Evolutionary conservation across 129 eudicot genomes (phyloP).

Genomic region (Smallanthus sonchifolius): DNA sequence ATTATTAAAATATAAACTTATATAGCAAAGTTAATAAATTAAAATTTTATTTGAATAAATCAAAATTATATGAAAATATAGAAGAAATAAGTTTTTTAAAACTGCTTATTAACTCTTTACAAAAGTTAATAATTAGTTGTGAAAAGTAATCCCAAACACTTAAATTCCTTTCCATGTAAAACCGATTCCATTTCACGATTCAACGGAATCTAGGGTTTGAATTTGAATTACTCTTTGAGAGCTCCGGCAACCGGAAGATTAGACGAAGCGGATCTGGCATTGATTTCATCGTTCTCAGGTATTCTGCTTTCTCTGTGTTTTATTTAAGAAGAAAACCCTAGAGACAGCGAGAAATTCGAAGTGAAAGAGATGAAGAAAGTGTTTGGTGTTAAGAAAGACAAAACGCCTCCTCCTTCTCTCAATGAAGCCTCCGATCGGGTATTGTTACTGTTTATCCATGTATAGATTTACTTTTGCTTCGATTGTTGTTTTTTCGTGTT

Average conservation of each 20-base stretch:
- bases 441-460: neutral
- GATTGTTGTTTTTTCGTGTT: neutral
- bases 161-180: neutral
- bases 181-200: slow-evolving; percentile 6
- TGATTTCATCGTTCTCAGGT: neutral
- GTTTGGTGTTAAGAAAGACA: slow-evolving; percentile 67
- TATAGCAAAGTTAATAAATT: too few species aligned
- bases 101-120: too few species aligned
- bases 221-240: neutral
- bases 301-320: slow-evolving; percentile 3
- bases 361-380: slow-evolving; percentile 55
- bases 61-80: too few species aligned
- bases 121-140: too few species aligned
- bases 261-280: neutral
- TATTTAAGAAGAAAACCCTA: slow-evolving; percentile 2
- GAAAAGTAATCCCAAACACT: too few species aligned
- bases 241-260: neutral
- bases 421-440: slow-evolving; percentile 72
- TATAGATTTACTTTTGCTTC: neutral
- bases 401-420: slow-evolving; percentile 67
- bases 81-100: too few species aligned
- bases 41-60: too few species aligned
- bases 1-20: too few species aligned
- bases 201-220: neutral
- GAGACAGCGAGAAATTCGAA: neutral